phyloP scores from a whole-genome alignment of 75 land plant genomes.

The Picea sitchensis region DNA sequence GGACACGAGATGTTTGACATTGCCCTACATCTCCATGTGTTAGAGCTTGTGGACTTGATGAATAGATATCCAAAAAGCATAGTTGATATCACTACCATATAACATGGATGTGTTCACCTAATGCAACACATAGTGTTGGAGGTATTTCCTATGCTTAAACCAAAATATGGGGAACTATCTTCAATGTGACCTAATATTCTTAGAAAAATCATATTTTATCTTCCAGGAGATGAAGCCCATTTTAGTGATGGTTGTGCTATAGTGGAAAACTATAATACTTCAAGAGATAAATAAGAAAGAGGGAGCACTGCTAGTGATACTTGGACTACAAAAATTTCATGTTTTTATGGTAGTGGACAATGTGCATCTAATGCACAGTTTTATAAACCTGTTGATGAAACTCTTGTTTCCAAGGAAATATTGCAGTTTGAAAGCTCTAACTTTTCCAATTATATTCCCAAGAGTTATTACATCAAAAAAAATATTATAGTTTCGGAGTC shows the following conservation, averaged over 20 bases:
- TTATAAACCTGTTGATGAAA: not conserved
- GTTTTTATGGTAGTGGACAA: slow-evolving; percentile 5
- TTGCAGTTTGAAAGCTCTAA: not conserved
- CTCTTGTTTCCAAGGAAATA: not conserved
- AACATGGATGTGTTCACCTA: slow-evolving; percentile 50
- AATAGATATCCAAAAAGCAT: slow-evolving; percentile 33
- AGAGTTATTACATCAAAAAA: not conserved
- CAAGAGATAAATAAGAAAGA: not conserved
- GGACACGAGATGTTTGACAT: slow-evolving; percentile 68
- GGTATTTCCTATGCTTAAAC: slow-evolving; percentile 64
- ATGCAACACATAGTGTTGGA: slow-evolving; percentile 80
- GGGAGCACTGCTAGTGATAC: not conserved
- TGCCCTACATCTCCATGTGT: slow-evolving; percentile 53
- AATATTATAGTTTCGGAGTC: slow-evolving; percentile 3
- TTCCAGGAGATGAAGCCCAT: slow-evolving; percentile 45
- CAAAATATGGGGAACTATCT: slow-evolving; percentile 42
- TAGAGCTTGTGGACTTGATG: slow-evolving; percentile 45
- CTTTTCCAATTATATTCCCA: slow-evolving; percentile 11
- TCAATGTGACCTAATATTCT: slow-evolving; percentile 73
- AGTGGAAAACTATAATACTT: slow-evolving; percentile 4
- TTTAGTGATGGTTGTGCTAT: slow-evolving; percentile 12
- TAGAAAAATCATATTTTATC: slow-evolving; percentile 52
- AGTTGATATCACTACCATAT: slow-evolving; percentile 41
- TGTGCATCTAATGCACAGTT: not conserved
- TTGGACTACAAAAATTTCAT: not conserved